These are phyloP conservation scores for Plasmodium berghei DNA, from an alignment of 169 alveolate species.

Conservation along the genomic window DNA sequence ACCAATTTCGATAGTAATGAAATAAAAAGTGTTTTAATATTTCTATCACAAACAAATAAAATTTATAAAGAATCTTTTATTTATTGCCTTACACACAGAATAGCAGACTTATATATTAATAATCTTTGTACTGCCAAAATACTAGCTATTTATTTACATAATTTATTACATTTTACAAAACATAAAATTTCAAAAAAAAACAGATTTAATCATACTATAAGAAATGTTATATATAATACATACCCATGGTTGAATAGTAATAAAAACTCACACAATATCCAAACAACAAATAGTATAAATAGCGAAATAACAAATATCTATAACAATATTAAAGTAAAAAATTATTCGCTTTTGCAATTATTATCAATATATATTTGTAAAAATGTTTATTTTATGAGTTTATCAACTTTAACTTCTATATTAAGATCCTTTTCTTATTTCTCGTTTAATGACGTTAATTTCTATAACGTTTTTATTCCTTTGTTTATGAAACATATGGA, in stretches of 20 bases:
- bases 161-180: conserved; percentile 54
- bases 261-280: neutral
- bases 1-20: conserved; percentile 68
- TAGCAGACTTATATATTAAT: conserved; percentile 51
- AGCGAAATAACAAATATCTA: conserved; percentile 6
- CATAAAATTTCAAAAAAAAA: conserved; percentile 31
- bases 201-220: conserved; percentile 72
- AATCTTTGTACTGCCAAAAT: conserved; percentile 24
- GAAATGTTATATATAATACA: conserved; percentile 56
- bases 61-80: conserved; percentile 61
- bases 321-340: conserved; percentile 46
- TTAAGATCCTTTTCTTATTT: conserved; percentile 65
- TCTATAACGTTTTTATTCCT: conserved; percentile 69
- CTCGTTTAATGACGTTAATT: conserved; percentile 41
- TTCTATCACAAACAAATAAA: conserved; percentile 41
- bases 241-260: conserved; percentile 57
- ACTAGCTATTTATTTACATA: conserved; percentile 25
- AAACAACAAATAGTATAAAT: too few relatives aligned
- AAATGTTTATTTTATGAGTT: conserved; percentile 74
- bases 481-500: conserved; percentile 61
- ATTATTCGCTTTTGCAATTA: conserved; percentile 49
- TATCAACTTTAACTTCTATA: conserved; percentile 49
- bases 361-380: conserved; percentile 66
- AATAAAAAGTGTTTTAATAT: conserved; percentile 71
- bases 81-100: conserved; percentile 59